A percentile compares a stretch with the other conserved stretches of the same genome.
phyloP scores from a whole-genome alignment of 495 filamentous ascomycete species.

The Penicillium bovifimosum region DNA sequence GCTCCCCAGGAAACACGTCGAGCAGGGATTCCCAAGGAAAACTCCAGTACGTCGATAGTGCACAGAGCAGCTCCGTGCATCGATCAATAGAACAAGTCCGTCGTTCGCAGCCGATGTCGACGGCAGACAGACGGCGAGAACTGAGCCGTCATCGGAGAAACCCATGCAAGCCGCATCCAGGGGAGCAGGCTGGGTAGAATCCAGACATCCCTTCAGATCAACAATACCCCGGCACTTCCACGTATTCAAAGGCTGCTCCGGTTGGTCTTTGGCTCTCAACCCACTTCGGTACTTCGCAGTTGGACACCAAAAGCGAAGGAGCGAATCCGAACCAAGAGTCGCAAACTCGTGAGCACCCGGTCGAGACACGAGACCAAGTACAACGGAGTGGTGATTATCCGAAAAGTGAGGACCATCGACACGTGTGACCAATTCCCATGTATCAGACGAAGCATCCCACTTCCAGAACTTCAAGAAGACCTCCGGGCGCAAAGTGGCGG shows the following conservation, averaged over 20 bases:
- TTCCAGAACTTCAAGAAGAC: conserved; percentile 88
- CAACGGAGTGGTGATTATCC: conserved; percentile 43
- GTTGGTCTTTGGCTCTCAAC: conserved; percentile 47
- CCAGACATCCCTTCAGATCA: conserved; percentile 40
- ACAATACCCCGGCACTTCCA: conserved; percentile 68
- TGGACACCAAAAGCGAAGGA: conserved; percentile 72
- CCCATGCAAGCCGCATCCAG: conserved; percentile 42
- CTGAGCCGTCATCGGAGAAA: conserved; percentile 84
- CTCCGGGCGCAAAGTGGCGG: conserved; percentile 46
- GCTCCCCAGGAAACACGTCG: conserved; percentile 31
- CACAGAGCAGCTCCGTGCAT: conserved; percentile 30
- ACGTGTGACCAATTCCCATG: conserved; percentile 71
- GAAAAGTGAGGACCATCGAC: conserved; percentile 75
- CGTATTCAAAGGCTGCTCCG: conserved; percentile 50
- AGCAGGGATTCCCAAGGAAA: conserved; percentile 27
- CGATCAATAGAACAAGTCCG: conserved; percentile 32
- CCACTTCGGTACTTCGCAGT: conserved; percentile 59
- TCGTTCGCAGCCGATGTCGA: conserved; percentile 19
- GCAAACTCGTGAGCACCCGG: conserved; percentile 65
- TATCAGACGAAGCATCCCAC: conserved; percentile 55
- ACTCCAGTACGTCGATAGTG: conserved; percentile 30
- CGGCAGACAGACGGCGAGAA: conserved; percentile 58
- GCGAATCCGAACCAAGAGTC: conserved; percentile 74
- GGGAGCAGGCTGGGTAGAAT: conserved; percentile 31
- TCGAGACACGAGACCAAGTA: conserved; percentile 67